phyloP scores from a whole-genome alignment of 2,329 filamentous ascomycete genomes.

The Coleophoma eucalyptorum region DNA sequence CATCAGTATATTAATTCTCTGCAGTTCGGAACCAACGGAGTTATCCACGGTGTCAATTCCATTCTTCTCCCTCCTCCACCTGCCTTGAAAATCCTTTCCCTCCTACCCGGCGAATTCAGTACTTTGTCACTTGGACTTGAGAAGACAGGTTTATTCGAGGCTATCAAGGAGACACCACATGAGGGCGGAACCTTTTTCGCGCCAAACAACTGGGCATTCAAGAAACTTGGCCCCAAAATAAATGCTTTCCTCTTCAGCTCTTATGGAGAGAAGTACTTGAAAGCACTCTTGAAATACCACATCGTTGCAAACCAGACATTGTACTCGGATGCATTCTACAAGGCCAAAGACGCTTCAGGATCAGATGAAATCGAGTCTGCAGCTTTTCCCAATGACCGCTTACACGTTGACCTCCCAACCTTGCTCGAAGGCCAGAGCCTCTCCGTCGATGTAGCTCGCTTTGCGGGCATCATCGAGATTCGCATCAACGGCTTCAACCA shows the following conservation, averaged over 20 bases:
- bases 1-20: neutral
- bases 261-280: conserved; percentile 70
- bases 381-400: conserved; percentile 30
- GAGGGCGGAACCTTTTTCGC: conserved; percentile 75
- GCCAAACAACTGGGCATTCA: conserved; percentile 78
- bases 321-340: conserved; percentile 81
- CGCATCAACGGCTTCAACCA: conserved; percentile 70
- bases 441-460: conserved; percentile 66
- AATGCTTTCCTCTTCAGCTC: conserved; percentile 86
- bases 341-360: conserved; percentile 29
- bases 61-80: conserved; percentile 74
- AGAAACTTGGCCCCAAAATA: conserved; percentile 64
- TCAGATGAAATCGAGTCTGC: conserved; percentile 19
- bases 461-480: conserved; percentile 66
- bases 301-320: conserved; percentile 70
- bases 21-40: conserved; percentile 70
- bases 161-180: conserved; percentile 49
- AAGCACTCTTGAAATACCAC: conserved; percentile 76
- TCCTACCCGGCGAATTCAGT: conserved; percentile 69
- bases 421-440: conserved; percentile 63
- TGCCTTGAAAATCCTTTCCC: conserved; percentile 57
- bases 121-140: conserved; percentile 72
- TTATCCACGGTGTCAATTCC: conserved; percentile 73
- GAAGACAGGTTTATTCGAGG: conserved; percentile 68
- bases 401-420: conserved; percentile 69